Conservation (phyloP, 2,329 filamentous ascomycete genomes). For the Gaeumannomyces tritici region DNA sequence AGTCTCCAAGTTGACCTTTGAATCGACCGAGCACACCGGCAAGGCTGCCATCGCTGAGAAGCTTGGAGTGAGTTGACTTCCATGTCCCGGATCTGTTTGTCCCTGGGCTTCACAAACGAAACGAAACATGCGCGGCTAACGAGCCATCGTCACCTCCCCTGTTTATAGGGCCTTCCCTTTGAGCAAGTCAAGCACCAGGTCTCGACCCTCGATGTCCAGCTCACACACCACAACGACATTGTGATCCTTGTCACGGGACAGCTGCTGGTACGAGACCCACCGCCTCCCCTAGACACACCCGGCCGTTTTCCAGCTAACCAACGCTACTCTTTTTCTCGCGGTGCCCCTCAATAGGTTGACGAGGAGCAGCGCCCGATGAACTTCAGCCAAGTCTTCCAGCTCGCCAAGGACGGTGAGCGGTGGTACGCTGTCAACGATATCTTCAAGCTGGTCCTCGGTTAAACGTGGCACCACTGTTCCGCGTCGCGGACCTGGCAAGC, state of each 20-base stretch:
- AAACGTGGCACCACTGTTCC: conserved; percentile 9
- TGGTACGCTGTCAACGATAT: conserved; percentile 89
- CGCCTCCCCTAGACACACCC: background rate
- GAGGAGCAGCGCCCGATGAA: conserved; percentile 80
- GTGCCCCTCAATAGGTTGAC: conserved; percentile 53
- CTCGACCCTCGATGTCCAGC: conserved; percentile 74
- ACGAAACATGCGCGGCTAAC: conserved; percentile 4
- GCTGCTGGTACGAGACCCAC: conserved; percentile 54
- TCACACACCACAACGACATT: conserved; percentile 60
- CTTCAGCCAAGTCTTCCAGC: conserved; percentile 85
- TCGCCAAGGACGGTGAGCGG: conserved; percentile 55
- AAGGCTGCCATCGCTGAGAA: conserved; percentile 63
- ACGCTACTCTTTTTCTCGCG: background rate
- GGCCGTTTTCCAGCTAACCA: background rate
- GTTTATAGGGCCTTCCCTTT: conserved; percentile 63
- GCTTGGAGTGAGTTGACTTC: conserved; percentile 53
- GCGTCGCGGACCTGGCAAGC: background rate
- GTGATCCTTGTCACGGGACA: conserved; percentile 82
- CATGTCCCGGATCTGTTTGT: too few species aligned
- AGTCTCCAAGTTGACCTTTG: conserved; percentile 89
- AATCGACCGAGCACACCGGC: conserved; percentile 60
- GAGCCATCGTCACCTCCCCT: conserved; percentile 3
- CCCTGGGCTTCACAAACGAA: background rate
- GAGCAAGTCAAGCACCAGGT: conserved; percentile 71
- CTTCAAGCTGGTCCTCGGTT: conserved; percentile 78